These are phyloP conservation scores for Aspergillus sojae DNA, from an alignment of 2,329 filamentous ascomycete species.

Conservation along the genomic window DNA sequence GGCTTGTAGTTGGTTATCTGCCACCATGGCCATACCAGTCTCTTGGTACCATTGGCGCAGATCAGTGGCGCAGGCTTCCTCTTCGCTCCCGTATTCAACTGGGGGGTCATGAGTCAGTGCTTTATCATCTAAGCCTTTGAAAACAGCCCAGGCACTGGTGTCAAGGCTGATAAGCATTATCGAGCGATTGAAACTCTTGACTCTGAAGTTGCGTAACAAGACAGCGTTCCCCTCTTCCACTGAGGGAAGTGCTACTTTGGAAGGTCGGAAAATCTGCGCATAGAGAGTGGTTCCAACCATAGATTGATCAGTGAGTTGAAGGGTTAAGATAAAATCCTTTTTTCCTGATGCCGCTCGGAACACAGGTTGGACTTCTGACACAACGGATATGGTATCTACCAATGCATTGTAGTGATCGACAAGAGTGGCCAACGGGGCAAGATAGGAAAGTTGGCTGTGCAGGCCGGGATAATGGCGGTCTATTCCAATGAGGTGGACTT, in stretches of 20 bases:
- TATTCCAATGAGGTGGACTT: slow-evolving; percentile 14
- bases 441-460: slow-evolving; percentile 47
- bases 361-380: slow-evolving; percentile 34
- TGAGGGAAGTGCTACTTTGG: slow-evolving; percentile 42
- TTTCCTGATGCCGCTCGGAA: slow-evolving; percentile 39
- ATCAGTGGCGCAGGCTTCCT: slow-evolving; percentile 36
- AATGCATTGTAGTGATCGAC: slow-evolving; percentile 43
- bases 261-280: slow-evolving; percentile 47
- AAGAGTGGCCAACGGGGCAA: slow-evolving; percentile 46
- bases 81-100: slow-evolving; percentile 43
- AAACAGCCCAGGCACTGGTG: slow-evolving; percentile 52
- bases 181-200: slow-evolving; percentile 43
- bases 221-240: slow-evolving; percentile 44
- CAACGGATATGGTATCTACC: slow-evolving; percentile 48
- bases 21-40: slow-evolving; percentile 37
- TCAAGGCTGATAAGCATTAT: slow-evolving; percentile 45
- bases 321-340: slow-evolving; percentile 44
- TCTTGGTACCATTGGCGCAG: slow-evolving; percentile 47
- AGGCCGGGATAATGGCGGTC: slow-evolving; percentile 38
- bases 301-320: slow-evolving; percentile 50
- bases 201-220: slow-evolving; percentile 50
- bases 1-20: slow-evolving; percentile 39
- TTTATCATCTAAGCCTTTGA: slow-evolving; percentile 32
- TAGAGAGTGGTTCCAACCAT: slow-evolving; percentile 40
- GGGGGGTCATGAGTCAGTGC: slow-evolving; percentile 40